Evolutionary conservation across 192 early-diverging fungal genomes (phyloP).

Genomic region (Cetraspora pellucida): DNA sequence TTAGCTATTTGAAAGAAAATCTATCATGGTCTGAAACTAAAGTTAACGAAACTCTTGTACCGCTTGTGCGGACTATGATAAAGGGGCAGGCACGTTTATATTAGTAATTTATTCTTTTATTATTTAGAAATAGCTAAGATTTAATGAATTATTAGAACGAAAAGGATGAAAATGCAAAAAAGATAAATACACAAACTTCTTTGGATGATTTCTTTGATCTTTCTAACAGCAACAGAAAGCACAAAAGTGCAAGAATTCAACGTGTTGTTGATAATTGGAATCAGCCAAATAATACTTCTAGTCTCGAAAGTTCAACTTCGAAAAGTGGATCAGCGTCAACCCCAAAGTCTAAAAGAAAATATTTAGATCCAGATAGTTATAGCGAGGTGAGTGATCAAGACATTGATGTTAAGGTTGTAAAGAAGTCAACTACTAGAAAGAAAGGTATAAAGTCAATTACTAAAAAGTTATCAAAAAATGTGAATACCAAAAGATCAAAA

Average conservation of each 20-base stretch:
- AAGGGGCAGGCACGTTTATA: slow-evolving; percentile 33
- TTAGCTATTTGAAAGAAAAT: slow-evolving; percentile 57
- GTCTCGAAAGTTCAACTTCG: not conserved
- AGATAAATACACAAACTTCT: slow-evolving; percentile 38
- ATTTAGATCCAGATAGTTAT: too few relatives aligned
- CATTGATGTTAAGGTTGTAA: too few relatives aligned
- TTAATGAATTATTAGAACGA: too few relatives aligned
- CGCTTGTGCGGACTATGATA: slow-evolving; percentile 66
- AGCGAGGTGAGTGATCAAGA: too few relatives aligned
- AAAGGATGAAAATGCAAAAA: not conserved
- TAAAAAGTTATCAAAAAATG: too few relatives aligned
- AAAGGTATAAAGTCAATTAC: too few relatives aligned
- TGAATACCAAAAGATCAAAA: too few relatives aligned
- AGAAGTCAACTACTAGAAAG: too few relatives aligned
- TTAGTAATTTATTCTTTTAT: not conserved
- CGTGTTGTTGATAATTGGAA: slow-evolving; percentile 48
- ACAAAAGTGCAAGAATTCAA: slow-evolving; percentile 49
- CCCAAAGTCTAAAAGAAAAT: too few relatives aligned
- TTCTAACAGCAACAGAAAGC: slow-evolving; percentile 29
- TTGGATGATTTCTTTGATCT: slow-evolving; percentile 45
- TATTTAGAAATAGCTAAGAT: too few relatives aligned
- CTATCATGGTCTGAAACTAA: slow-evolving; percentile 68
- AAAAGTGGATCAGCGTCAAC: too few relatives aligned
- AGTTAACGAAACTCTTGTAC: slow-evolving; percentile 68
- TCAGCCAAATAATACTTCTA: not conserved